These are phyloP conservation scores for Colletotrichum spinosum DNA, from an alignment of 2,329 filamentous ascomycete species.

Conservation along the genomic window DNA sequence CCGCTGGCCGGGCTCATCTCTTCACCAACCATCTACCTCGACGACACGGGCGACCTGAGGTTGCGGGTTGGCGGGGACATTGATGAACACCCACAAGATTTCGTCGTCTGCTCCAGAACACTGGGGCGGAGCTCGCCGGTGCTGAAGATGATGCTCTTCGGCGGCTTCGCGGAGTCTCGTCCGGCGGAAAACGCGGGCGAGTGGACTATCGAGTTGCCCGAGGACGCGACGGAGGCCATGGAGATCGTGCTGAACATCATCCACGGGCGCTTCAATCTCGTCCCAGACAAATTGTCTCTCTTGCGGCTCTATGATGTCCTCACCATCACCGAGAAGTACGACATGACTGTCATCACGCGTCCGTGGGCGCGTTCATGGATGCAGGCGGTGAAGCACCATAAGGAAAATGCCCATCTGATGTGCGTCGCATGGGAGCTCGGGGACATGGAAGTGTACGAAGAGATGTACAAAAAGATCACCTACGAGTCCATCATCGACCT, in stretches of 20 bases:
- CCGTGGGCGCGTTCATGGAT: slow-evolving; percentile 41
- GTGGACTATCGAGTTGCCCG: slow-evolving; percentile 44
- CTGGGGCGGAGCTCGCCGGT: slow-evolving; percentile 41
- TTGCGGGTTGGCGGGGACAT: slow-evolving; percentile 26
- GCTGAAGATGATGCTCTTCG: slow-evolving; percentile 42
- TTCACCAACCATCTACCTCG: slow-evolving; percentile 27
- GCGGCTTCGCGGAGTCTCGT: slow-evolving; percentile 41
- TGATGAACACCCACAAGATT: slow-evolving; percentile 32
- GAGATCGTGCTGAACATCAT: slow-evolving; percentile 46
- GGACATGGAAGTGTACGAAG: slow-evolving; percentile 25
- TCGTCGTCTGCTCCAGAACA: slow-evolving; percentile 41
- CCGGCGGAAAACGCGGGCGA: slow-evolving; percentile 26
- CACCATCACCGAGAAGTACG: slow-evolving; percentile 43
- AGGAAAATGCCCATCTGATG: slow-evolving; percentile 17
- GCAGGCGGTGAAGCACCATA: slow-evolving; percentile 7
- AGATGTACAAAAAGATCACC: slow-evolving; percentile 32
- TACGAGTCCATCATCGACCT: slow-evolving; percentile 26
- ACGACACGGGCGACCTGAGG: slow-evolving; percentile 23
- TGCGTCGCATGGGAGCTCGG: slow-evolving; percentile 37
- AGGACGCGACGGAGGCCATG: slow-evolving; percentile 46
- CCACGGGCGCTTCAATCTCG: slow-evolving; percentile 42
- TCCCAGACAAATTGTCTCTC: slow-evolving; percentile 36
- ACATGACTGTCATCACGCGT: slow-evolving; percentile 40
- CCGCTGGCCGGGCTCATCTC: slow-evolving; percentile 15
- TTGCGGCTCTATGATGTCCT: slow-evolving; percentile 40